Evolutionary conservation across 179 eudicot species (phyloP).

Genomic region (Carnegiea gigantea): DNA sequence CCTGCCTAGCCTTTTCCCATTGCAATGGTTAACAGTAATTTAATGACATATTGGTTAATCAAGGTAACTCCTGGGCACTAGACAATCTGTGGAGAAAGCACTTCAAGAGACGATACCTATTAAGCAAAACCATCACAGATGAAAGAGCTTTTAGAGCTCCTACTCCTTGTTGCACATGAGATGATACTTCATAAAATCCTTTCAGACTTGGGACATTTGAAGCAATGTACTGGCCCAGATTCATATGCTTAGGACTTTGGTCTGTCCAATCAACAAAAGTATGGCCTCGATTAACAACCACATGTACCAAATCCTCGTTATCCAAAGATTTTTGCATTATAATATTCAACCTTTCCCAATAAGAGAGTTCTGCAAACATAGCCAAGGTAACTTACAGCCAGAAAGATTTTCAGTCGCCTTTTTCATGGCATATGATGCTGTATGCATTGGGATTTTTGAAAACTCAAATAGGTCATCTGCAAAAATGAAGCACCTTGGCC

Average conservation of each 20-base stretch:
- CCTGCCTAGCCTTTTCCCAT: neutral
- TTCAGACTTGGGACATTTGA: constrained; percentile 72
- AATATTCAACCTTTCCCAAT: neutral
- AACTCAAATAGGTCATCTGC: constrained; percentile 88
- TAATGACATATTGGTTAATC: neutral
- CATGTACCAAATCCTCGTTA: neutral
- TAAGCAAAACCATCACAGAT: constrained; percentile 64
- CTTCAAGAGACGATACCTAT: constrained; percentile 45
- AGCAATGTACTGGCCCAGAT: constrained; percentile 63
- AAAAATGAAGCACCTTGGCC: constrained; percentile 53
- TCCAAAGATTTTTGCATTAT: neutral
- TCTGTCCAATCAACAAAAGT: constrained; percentile 45
- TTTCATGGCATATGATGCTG: constrained; percentile 49
- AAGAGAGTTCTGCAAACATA: constrained; percentile 6
- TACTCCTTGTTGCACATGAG: constrained; percentile 46
- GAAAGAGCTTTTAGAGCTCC: constrained; percentile 71
- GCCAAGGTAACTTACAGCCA: constrained; percentile 63
- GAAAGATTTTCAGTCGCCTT: constrained; percentile 57
- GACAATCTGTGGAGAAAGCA: neutral
- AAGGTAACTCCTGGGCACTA: neutral
- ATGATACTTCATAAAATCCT: constrained; percentile 49
- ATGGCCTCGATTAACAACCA: neutral
- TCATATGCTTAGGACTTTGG: constrained; percentile 57
- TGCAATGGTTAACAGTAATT: neutral
- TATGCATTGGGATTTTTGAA: constrained; percentile 59